phyloP scores from a whole-genome alignment of 148 eudicot species.

The Camellia granthamiana region DNA sequence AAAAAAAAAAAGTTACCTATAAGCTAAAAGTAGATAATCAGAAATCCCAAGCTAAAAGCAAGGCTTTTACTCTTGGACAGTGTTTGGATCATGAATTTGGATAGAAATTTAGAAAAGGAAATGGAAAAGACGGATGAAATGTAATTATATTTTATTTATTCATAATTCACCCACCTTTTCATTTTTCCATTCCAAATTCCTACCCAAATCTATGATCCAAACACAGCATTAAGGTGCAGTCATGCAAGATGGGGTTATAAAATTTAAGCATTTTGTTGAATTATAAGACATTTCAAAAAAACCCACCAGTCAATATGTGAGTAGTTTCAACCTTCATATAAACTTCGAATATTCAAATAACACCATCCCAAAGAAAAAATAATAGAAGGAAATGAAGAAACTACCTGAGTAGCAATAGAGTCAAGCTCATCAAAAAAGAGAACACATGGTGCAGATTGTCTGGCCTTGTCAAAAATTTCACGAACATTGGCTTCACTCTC shows the following conservation, averaged over 20 bases:
- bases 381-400: neutral
- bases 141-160: too few relatives aligned
- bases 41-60: too few relatives aligned
- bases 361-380: neutral
- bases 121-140: too few relatives aligned
- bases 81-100: too few relatives aligned
- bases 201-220: too few relatives aligned
- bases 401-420: constrained; percentile 59
- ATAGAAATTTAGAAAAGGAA: too few relatives aligned
- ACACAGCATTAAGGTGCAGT: neutral
- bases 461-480: constrained; percentile 56
- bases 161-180: too few relatives aligned
- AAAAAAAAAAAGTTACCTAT: neutral
- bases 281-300: neutral
- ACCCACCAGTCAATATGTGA: constrained; percentile 9
- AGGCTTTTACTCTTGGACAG: too few relatives aligned
- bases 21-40: neutral
- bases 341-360: neutral
- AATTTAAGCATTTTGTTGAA: neutral
- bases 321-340: constrained; percentile 9
- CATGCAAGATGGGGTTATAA: neutral
- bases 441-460: constrained; percentile 53
- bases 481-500: constrained; percentile 62
- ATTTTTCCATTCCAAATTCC: too few relatives aligned
- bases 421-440: constrained; percentile 58